Evolutionary conservation across 768 basidiomycete genomes (phyloP), one percentile per base, ranked within the genome.

Genomic region (Lactarius evosmus): DNA sequence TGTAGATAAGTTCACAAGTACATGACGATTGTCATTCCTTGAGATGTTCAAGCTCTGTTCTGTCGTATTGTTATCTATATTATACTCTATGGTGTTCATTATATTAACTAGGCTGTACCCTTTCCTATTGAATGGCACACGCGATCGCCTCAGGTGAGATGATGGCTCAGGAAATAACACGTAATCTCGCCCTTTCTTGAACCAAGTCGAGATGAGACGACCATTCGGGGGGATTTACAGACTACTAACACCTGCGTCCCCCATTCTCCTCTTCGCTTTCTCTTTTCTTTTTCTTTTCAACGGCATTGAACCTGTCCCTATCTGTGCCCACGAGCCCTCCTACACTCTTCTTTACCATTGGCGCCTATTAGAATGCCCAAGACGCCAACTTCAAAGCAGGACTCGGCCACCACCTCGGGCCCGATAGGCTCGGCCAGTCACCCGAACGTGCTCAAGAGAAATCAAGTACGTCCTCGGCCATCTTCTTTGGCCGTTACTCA

Each of bases 381-480:
- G 58, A 40, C 60, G 32, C 36, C 55, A 32, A 60, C 51, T 5
- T 9, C 41, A 1, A 68, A 68, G 41, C 54, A 51, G 30, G 66
- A 60, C 58, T 67, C 67, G 62, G 66, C 44, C 57, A 62, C 65
- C 17, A 25, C 58, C 58, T 60, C 67, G 66, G 66, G 61, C 66
- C 59, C 64, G 64, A 66, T 57, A 34, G 59, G 34, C 62, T 58
- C 61, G 61, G 58, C 9, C 54, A 56, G 17, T 52, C 66, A 69
- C 57, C 68, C 68, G 38, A 67, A 63, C 32, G 68, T 69, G 16
- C 54, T 69, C 58, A 69, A 67, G 62, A 67, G 75, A 56, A 76
- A 76, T 63, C 74, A 76, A 66, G 75, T 74, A 58, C 9, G 69
- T 66, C n/a, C 27, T 62, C 53, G 30, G 25, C 61, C 34, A 54